Percentiles rank a stretch among this genome's conserved stretches.
Evolutionary conservation across 2,329 filamentous ascomycete genomes (phyloP).

Genomic region (Talaromyces sp.): DNA sequence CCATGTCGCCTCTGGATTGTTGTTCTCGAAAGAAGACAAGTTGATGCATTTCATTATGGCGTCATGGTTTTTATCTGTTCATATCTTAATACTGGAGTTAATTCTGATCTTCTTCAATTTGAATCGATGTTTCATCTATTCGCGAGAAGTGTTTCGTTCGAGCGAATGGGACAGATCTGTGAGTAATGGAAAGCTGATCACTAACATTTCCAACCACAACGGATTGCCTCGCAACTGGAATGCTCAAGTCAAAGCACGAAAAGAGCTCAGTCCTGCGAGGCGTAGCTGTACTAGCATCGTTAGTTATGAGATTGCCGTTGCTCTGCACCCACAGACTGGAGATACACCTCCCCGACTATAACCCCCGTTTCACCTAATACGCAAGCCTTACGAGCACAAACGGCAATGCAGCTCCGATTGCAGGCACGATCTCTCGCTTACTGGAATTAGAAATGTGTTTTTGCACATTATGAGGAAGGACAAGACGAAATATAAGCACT

Average conservation of each 20-base stretch:
- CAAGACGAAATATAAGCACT: not conserved
- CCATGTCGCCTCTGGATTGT: not conserved
- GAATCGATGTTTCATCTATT: not conserved
- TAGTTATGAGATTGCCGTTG: not conserved
- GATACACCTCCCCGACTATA: not conserved
- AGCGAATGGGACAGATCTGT: not conserved
- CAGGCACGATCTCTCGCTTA: not conserved
- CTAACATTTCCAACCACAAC: not conserved
- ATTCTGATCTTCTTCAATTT: not conserved
- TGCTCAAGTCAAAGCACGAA: not conserved
- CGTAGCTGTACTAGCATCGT: not conserved
- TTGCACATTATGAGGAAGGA: not conserved
- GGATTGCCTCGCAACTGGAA: not conserved
- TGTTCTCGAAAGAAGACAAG: not conserved
- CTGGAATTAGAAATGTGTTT: not conserved
- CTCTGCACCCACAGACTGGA: not conserved
- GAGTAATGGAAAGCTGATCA: not conserved
- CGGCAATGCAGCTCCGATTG: constrained; percentile 1
- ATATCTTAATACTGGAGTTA: not conserved
- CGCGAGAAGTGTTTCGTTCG: not conserved
- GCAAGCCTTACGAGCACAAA: not conserved
- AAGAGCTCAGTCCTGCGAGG: not conserved
- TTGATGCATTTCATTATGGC: constrained; percentile 7
- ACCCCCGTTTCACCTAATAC: not conserved
- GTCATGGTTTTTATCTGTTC: not conserved